Conservation (phyloP, 306 rosid genomes). For the Malus orientalis region DNA sequence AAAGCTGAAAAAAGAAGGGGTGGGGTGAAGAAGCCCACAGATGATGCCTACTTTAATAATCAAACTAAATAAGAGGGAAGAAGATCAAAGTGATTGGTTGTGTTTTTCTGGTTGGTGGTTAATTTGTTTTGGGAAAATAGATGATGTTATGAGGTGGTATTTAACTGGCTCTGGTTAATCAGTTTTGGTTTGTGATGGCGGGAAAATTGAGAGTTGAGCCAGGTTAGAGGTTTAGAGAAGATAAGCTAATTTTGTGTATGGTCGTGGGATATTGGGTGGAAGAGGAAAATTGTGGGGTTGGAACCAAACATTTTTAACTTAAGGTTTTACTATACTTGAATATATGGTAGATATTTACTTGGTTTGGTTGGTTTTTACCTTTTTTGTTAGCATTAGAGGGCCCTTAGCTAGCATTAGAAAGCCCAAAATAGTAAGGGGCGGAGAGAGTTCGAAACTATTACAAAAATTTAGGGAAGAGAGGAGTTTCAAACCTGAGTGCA, state of each 20-base stretch:
- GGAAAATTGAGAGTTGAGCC: conserved; percentile 2
- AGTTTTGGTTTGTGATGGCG: conserved; percentile 7
- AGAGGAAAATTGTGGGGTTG: conserved; percentile 12
- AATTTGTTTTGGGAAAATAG: not conserved
- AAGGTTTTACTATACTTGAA: not conserved
- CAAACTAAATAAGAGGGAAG: not conserved
- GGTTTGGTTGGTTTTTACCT: not conserved
- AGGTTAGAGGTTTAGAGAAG: not conserved
- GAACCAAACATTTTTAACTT: not conserved
- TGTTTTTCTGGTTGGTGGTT: not conserved
- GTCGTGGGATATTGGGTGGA: not conserved
- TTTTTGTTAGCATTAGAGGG: not conserved
- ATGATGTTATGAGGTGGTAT: not conserved
- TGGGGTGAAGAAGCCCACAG: not conserved
- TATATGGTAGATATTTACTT: not conserved
- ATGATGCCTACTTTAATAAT: not conserved
- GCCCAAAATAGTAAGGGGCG: not conserved
- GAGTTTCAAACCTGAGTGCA: too few species aligned
- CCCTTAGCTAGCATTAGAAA: not conserved
- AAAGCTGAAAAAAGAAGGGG: not conserved
- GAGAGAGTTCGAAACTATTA: too few species aligned
- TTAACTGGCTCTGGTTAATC: not conserved
- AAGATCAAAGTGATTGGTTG: not conserved
- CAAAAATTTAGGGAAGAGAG: too few species aligned
- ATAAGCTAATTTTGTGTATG: not conserved